phyloP scores from a whole-genome alignment of 2,329 filamentous ascomycete genomes.

The Apiospora aurea region DNA sequence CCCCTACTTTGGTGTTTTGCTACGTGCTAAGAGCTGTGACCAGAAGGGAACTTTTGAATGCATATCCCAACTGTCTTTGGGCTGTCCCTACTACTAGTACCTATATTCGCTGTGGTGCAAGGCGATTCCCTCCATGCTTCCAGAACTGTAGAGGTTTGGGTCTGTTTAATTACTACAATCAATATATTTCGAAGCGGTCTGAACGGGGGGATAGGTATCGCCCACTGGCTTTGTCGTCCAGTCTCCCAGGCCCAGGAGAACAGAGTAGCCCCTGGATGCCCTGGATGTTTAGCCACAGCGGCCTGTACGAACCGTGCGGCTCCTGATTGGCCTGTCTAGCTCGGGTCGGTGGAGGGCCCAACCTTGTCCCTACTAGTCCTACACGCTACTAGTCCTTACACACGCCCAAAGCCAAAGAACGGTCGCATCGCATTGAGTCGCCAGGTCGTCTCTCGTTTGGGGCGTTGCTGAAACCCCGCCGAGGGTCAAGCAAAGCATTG shows the following conservation, averaged over 20 bases:
- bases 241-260: too few species aligned
- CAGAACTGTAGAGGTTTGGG: too few species aligned
- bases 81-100: background rate
- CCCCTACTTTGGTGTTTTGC: slow-evolving; percentile 5
- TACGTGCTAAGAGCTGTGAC: background rate
- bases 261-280: background rate
- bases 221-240: too few species aligned
- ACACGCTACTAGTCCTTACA: too few species aligned
- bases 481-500: slow-evolving; percentile 31
- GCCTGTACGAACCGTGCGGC: background rate
- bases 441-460: slow-evolving; percentile 20
- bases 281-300: slow-evolving; percentile 10
- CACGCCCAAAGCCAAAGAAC: slow-evolving; percentile 21
- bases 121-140: too few species aligned
- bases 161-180: too few species aligned
- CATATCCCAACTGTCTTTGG: background rate
- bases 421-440: slow-evolving; percentile 34
- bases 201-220: too few species aligned
- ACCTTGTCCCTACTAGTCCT: background rate
- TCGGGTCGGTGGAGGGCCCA: background rate
- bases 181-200: too few species aligned
- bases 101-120: too few species aligned
- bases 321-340: background rate
- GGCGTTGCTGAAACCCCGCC: slow-evolving; percentile 44
- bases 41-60: background rate